These are phyloP conservation scores for Hirschfeldia incana DNA, from an alignment of 345 rosid species.

Conservation along the genomic window DNA sequence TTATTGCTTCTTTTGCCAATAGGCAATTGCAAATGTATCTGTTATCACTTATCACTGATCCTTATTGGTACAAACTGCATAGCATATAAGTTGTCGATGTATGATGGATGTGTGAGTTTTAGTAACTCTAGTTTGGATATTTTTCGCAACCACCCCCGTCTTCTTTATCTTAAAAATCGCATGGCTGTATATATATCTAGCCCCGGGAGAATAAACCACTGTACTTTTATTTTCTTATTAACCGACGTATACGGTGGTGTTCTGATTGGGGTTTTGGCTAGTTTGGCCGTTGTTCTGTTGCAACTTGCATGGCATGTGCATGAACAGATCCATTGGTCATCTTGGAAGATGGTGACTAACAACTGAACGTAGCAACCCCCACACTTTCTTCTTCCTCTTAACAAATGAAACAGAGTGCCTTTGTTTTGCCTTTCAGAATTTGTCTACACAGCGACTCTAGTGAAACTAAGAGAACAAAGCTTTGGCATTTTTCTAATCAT, in stretches of 20 bases:
- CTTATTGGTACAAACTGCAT: background rate
- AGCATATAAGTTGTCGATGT: slow-evolving; percentile 5
- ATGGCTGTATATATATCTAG: slow-evolving; percentile 55
- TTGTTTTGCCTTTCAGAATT: slow-evolving; percentile 1
- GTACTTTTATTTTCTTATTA: slow-evolving; percentile 31
- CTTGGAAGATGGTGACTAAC: slow-evolving; percentile 48
- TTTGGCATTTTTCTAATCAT: too few species aligned
- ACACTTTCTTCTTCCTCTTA: slow-evolving; percentile 27
- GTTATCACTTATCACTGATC: background rate
- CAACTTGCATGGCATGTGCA: slow-evolving; percentile 5
- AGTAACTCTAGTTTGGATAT: background rate
- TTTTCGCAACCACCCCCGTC: slow-evolving; percentile 38
- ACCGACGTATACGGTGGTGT: slow-evolving; percentile 45
- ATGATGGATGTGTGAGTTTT: background rate
- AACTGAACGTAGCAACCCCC: slow-evolving; percentile 2
- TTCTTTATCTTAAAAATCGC: slow-evolving; percentile 43
- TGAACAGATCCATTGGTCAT: slow-evolving; percentile 36
- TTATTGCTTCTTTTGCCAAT: slow-evolving; percentile 6
- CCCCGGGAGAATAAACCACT: slow-evolving; percentile 50
- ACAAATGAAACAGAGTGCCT: background rate
- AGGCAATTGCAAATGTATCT: slow-evolving; percentile 14
- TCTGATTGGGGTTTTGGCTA: slow-evolving; percentile 42
- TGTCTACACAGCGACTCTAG: background rate
- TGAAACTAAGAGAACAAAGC: background rate
- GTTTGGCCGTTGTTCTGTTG: slow-evolving; percentile 40